These are phyloP conservation scores for Paracoccidioides lutzii DNA, from an alignment of 2,329 filamentous ascomycete species.

Conservation along the genomic window DNA sequence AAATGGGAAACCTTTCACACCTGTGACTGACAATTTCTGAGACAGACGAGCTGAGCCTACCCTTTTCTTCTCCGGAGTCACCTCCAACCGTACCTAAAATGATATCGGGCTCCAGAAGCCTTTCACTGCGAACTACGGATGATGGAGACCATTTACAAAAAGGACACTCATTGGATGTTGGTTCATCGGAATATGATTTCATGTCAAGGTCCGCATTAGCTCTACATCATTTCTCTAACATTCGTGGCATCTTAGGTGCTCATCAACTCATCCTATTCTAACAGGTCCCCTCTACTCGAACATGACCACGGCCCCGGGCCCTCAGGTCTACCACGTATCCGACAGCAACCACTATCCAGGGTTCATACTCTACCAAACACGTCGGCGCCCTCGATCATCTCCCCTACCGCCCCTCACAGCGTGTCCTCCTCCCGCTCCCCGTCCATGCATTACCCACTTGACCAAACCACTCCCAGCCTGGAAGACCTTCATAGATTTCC, in stretches of 20 bases:
- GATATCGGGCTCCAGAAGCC: slow-evolving; percentile 38
- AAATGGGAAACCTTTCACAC: not conserved
- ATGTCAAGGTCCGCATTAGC: slow-evolving; percentile 54
- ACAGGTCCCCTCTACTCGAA: slow-evolving; percentile 70
- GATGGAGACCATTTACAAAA: slow-evolving; percentile 47
- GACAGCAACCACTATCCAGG: slow-evolving; percentile 63
- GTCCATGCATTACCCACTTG: slow-evolving; percentile 45
- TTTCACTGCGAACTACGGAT: slow-evolving; percentile 37
- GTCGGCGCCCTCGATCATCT: slow-evolving; percentile 47
- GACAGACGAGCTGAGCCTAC: slow-evolving; percentile 28
- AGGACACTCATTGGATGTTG: slow-evolving; percentile 66
- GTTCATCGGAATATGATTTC: slow-evolving; percentile 54
- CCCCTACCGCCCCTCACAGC: slow-evolving; percentile 55
- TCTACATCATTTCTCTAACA: slow-evolving; percentile 5
- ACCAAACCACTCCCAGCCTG: slow-evolving; percentile 54
- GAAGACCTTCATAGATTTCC: slow-evolving; percentile 91
- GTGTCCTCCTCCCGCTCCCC: slow-evolving; percentile 45
- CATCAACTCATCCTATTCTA: slow-evolving; percentile 1
- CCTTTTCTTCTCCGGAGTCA: slow-evolving; percentile 26
- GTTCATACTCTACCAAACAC: slow-evolving; percentile 49
- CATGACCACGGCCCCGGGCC: slow-evolving; percentile 77
- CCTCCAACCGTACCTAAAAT: slow-evolving; percentile 26
- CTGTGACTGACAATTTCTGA: slow-evolving; percentile 1
- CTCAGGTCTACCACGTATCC: slow-evolving; percentile 83
- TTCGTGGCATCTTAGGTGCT: not conserved